Evolutionary conservation across 306 rosid genomes (phyloP), one percentile per base, ranked within the genome.

Genomic region (Cajanus cajan): DNA sequence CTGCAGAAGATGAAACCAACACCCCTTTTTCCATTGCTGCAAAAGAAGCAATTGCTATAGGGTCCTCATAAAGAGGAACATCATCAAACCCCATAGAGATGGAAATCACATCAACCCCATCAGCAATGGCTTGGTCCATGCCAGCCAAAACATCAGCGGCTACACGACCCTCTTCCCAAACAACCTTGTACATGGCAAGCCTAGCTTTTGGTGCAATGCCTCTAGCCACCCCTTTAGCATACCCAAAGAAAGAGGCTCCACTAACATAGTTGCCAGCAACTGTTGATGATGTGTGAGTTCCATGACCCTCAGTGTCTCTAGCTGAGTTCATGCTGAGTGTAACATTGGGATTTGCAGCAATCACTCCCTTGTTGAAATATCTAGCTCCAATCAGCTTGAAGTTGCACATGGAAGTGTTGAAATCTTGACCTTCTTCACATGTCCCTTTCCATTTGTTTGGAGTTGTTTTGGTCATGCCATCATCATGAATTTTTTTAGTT

Each of bases 51-150:
- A 68, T 69, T 50, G 86, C 86, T 7, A 74, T 34, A 8, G 61
- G 59, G 59, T 82, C 82, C 50, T 75, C 44, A n/a, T 82, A 76
- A 0, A 78, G 44, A 36, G 84, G 82, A 6, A 45, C 72, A 22
- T 0, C 33, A 12, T 68, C 51, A 12, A 71, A 55, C 57, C 83
- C 85, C 57, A 78, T 47, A 0, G 81, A 82, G 51, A 82, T 62
- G 6, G 67, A 82, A 68, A 85, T 85, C 21, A 82, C 81, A 61
- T 82, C 88, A 36, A 81, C 86, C 16, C 84, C 86, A 25, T 82
- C 84, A 5, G 7, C 45, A 61, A 78, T 82, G 3, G 81, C 81
- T 68, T 68, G 79, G 54, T 82, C 80, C 24, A 82, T 81, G 0
- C 65, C 85, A 0, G 80, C 81, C 18, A 81, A 5, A 5, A 74